A percentile compares a stretch with the other conserved stretches of the same genome.
phyloP scores from a whole-genome alignment of 345 rosid species.

The Camelina hispida region DNA sequence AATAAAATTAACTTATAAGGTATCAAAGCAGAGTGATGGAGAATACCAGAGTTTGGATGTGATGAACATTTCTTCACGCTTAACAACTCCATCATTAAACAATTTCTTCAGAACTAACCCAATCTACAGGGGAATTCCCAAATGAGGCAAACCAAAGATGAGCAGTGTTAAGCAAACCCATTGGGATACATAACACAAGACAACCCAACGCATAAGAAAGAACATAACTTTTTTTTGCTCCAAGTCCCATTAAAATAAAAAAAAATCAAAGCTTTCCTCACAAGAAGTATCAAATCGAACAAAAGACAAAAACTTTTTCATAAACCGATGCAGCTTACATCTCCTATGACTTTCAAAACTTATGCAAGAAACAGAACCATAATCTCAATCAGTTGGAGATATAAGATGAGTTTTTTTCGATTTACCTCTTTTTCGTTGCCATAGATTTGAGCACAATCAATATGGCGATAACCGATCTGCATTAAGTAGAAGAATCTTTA shows the following conservation, averaged over 20 bases:
- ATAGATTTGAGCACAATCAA: constrained; percentile 78
- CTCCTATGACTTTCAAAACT: neutral
- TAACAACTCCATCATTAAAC: constrained; percentile 70
- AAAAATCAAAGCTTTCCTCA: neutral
- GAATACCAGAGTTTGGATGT: constrained; percentile 81
- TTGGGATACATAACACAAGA: too few species aligned
- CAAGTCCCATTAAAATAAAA: too few species aligned
- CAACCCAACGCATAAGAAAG: constrained; percentile 11
- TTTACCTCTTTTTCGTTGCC: constrained; percentile 80
- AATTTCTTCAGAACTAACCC: constrained; percentile 65
- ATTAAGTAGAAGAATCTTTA: neutral
- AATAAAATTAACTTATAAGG: neutral
- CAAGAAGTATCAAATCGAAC: neutral
- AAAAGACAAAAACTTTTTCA: neutral
- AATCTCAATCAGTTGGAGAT: too few species aligned
- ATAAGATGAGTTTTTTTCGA: neutral
- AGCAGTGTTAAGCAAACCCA: too few species aligned
- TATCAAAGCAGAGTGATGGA: neutral
- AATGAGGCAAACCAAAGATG: too few species aligned
- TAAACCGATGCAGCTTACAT: neutral
- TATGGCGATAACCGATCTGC: constrained; percentile 82
- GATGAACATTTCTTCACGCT: constrained; percentile 74
- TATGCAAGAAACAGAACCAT: neutral
- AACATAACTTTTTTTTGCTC: too few species aligned
- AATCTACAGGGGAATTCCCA: constrained; percentile 59